Percentiles rank a stretch among this genome's conserved stretches.
phyloP scores from a whole-genome alignment of 148 eudicot genomes.

The Bassia scoparia region DNA sequence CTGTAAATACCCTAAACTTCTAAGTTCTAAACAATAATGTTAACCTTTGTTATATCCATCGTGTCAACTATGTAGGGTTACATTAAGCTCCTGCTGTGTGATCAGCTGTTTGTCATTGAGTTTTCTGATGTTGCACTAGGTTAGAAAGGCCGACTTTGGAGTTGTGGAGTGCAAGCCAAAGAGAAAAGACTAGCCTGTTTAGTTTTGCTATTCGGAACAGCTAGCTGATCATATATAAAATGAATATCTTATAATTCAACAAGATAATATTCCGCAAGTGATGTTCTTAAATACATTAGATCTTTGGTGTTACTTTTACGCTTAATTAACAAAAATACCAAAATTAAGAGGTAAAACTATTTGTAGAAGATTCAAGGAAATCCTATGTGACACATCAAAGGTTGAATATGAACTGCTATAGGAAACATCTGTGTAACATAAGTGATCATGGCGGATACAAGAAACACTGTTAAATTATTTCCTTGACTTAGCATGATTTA shows the following conservation, averaged over 20 bases:
- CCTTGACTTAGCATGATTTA: no score
- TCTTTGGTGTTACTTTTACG: not conserved
- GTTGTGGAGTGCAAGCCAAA: not conserved
- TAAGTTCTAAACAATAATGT: no score
- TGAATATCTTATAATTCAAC: not conserved
- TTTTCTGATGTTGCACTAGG: not conserved
- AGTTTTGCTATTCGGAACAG: not conserved
- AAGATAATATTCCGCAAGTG: not conserved
- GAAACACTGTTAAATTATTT: no score
- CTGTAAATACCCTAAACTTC: not conserved
- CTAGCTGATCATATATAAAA: not conserved
- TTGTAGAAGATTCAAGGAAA: no score
- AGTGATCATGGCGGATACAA: no score
- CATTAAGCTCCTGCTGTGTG: not conserved
- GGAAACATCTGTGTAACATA: not conserved
- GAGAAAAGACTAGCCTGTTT: not conserved
- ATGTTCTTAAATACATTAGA: not conserved
- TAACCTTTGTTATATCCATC: no score
- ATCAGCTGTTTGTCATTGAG: not conserved
- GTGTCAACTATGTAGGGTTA: not conserved
- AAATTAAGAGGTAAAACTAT: no score
- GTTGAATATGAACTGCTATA: not conserved
- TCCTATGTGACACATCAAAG: not conserved
- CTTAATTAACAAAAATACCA: not conserved
- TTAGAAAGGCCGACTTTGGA: not conserved